Base-by-base conservation (phyloP, 495 filamentous ascomycete species). In the Ramalina intermedia region DNA sequence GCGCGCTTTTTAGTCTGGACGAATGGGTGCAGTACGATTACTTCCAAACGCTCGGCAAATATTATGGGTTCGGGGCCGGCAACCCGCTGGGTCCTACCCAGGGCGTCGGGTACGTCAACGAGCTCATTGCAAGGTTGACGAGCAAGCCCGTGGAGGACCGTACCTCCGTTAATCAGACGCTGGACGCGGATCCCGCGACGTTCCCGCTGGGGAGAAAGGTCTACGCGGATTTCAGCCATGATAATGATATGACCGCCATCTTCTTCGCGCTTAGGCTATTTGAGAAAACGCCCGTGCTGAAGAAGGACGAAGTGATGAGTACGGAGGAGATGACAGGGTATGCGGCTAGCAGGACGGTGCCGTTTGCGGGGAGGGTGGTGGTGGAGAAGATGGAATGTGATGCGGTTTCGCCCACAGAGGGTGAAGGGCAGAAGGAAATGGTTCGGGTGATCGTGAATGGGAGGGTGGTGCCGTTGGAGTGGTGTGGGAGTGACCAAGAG, bases 201-300 rank as follows among this genome's bases (percentile, higher is more conserved):
- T 94, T 93, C 57, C 85, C 87, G 0, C 59, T 91, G 8, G 69
- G 76, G 38, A 62, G 66, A 16, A 64, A 50, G 5, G 61, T 91
- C 4, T 94, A 87, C 51, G 86, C 84, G 0, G 87, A 94, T 63
- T 93, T 94, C 59, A 81, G 79, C 18, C 87, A 94, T 57, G 87
- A 94, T 63, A 93, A 91, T 59, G 78, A 82, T 50, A 82, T 93
- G 76, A 76, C 77, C 13, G 69, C 70, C 16, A 76, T 87, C 27
- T 80, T 84, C 62, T 74, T 73, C 16, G 84, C 86, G 1, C 57
- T 94, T 50, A 82, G 85, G 0, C 53, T 93, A 46, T 91, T 84
- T 59, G 81, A 85, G 33, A 60, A 56, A 20, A 82, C 78, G 0
- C 55, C 45, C 6, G 63, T 66, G 0, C 62, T 82, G 1, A 66